Percentiles rank a stretch among this genome's conserved stretches.
phyloP scores from a whole-genome alignment of 495 filamentous ascomycete species.

The Paragyromitra xinjiangensis region DNA sequence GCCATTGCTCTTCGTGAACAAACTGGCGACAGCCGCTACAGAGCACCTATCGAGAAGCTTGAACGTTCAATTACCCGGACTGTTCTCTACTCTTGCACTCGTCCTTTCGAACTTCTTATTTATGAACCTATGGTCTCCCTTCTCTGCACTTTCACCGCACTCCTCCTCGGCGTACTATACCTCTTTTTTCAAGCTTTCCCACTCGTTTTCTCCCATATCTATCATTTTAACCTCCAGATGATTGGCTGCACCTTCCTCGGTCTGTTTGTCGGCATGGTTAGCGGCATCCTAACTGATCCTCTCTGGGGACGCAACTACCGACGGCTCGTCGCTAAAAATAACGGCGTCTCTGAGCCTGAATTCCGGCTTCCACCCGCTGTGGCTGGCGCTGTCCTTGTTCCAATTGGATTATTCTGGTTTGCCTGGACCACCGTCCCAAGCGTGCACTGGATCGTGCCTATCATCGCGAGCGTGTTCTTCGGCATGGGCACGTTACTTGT shows the following conservation, averaged over 20 bases:
- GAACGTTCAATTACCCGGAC: conserved; percentile 75
- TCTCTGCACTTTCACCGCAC: conserved; percentile 82
- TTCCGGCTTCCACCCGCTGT: conserved; percentile 85
- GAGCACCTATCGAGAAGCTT: conserved; percentile 82
- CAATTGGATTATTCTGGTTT: conserved; percentile 76
- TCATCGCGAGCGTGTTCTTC: conserved; percentile 73
- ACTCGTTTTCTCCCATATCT: conserved; percentile 78
- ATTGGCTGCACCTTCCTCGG: conserved; percentile 83
- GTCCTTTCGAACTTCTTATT: conserved; percentile 82
- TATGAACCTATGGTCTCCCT: conserved; percentile 88
- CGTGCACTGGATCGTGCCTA: conserved; percentile 74
- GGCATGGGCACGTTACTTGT: conserved; percentile 81
- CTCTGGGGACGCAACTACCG: conserved; percentile 77
- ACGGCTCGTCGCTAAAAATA: conserved; percentile 68
- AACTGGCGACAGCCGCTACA: conserved; percentile 78
- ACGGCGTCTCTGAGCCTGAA: conserved; percentile 80
- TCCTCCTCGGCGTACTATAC: conserved; percentile 88
- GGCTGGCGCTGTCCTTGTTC: conserved; percentile 76
- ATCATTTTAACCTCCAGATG: conserved; percentile 83
- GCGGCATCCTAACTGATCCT: conserved; percentile 74
- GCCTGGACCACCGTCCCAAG: conserved; percentile 74
- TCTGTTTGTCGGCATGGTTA: conserved; percentile 79
- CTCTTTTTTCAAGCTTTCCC: conserved; percentile 96
- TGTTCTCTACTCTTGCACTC: conserved; percentile 73
- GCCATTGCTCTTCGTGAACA: conserved; percentile 75